phyloP scores from a whole-genome alignment of 208 protist species.

The Phytomonas francai region DNA sequence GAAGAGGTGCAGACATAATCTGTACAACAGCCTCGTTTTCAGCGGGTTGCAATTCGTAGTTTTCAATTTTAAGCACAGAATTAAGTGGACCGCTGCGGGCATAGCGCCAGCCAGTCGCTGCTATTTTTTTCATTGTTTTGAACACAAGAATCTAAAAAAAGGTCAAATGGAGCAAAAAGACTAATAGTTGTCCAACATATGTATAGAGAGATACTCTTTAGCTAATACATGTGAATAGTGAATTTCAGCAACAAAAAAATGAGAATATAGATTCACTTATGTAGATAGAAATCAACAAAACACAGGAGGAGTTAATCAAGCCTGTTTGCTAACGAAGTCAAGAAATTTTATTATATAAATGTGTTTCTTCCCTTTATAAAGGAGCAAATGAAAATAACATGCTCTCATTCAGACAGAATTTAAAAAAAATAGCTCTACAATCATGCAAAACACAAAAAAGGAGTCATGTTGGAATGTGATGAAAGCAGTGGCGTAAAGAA shows the following conservation, averaged over 20 bases:
- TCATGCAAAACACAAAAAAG: constrained; percentile 14
- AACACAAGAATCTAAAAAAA: constrained; percentile 2
- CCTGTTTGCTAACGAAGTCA: not conserved
- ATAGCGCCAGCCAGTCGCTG: constrained; percentile 60
- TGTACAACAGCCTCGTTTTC: constrained; percentile 56
- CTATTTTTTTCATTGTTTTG: constrained; percentile 6
- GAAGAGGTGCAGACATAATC: constrained; percentile 44
- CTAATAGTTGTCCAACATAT: constrained; percentile 4
- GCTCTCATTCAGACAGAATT: no score
- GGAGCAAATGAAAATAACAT: not conserved
- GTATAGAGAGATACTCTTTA: constrained; percentile 3
- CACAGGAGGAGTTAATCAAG: no score
- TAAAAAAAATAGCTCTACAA: constrained; percentile 11
- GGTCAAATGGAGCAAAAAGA: constrained; percentile 10
- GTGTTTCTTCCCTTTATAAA: not conserved
- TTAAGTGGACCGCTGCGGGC: constrained; percentile 48
- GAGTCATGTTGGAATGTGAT: not conserved
- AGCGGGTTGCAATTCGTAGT: constrained; percentile 33
- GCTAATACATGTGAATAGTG: not conserved
- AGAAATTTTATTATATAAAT: constrained; percentile 4
- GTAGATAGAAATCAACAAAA: not conserved
- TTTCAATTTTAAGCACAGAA: constrained; percentile 37
- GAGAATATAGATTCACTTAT: not conserved
- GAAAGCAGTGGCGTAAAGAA: not conserved
- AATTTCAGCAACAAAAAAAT: constrained; percentile 16